Evolutionary conservation across 2,329 filamentous ascomycete genomes (phyloP).

Genomic region (Fusarium sp.): DNA sequence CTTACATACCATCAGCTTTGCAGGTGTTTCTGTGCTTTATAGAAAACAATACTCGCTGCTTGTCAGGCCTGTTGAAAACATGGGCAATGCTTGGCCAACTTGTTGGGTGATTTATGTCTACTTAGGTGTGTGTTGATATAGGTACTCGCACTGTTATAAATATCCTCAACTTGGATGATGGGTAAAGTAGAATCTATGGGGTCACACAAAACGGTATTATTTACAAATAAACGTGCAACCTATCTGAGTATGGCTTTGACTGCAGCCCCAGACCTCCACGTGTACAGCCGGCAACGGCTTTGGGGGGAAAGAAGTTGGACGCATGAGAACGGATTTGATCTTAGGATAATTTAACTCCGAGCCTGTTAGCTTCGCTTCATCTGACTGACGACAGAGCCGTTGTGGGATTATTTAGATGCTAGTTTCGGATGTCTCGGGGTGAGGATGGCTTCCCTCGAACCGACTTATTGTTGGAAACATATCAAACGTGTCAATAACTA

Average conservation of each 20-base stretch:
- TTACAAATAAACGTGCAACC: not conserved
- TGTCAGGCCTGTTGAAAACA: not conserved
- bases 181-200: not conserved
- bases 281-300: slow-evolving; percentile 5
- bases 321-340: slow-evolving; percentile 10
- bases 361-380: slow-evolving; percentile 3
- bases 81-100: not conserved
- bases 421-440: slow-evolving; percentile 23
- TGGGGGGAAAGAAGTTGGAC: not conserved
- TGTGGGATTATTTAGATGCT: not conserved
- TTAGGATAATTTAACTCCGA: not conserved
- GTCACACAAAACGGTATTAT: not conserved
- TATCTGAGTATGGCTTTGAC: slow-evolving; percentile 1
- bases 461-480: not conserved
- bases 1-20: slow-evolving; percentile 31
- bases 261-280: slow-evolving; percentile 22
- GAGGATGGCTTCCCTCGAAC: not conserved
- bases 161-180: not conserved
- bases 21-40: slow-evolving; percentile 26
- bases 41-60: slow-evolving; percentile 15
- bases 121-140: not conserved
- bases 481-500: not conserved
- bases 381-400: not conserved
- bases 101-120: not conserved
- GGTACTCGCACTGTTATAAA: not conserved